Percentiles rank a stretch among this genome's conserved stretches.
phyloP scores from a whole-genome alignment of 176 grass and related monocot genomes.

The Paspalum vaginatum region DNA sequence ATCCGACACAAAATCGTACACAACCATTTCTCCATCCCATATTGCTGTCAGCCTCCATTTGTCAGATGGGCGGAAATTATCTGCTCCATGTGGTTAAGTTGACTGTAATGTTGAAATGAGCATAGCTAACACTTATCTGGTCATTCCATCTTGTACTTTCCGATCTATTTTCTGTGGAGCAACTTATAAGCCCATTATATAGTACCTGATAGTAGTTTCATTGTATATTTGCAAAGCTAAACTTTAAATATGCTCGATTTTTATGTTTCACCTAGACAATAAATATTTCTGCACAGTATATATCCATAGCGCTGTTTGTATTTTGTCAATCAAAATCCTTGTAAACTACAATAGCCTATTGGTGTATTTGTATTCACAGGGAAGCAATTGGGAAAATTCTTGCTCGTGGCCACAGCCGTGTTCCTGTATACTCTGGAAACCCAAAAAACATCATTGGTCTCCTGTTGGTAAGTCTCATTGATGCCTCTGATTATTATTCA shows the following conservation, averaged over 20 bases:
- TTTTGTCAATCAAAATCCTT: constrained; percentile 16
- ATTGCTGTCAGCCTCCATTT: not conserved
- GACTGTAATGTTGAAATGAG: constrained; percentile 33
- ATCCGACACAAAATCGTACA: not conserved
- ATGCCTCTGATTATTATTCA: constrained; percentile 3
- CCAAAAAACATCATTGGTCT: constrained; percentile 97
- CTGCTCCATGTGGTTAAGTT: not conserved
- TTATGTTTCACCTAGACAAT: constrained; percentile 17
- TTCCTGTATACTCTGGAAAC: constrained; percentile 95
- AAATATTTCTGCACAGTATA: not conserved
- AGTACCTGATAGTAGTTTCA: constrained; percentile 5
- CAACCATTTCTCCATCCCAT: not conserved
- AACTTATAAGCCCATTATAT: constrained; percentile 3
- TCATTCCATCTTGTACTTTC: constrained; percentile 26
- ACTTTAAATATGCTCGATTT: constrained; percentile 2
- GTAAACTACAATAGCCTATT: constrained; percentile 24
- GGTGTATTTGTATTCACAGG: constrained; percentile 55
- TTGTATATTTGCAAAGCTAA: constrained; percentile 15
- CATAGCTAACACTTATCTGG: constrained; percentile 14
- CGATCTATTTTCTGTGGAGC: not conserved
- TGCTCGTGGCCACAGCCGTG: constrained; percentile 95
- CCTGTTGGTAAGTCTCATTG: constrained; percentile 71
- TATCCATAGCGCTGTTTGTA: not conserved
- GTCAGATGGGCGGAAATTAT: not conserved
- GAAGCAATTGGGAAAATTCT: constrained; percentile 99